A percentile compares a stretch with the other conserved stretches of the same genome.
Conservation (phyloP, 257 asterid genomes). For the Rhazya stricta region DNA sequence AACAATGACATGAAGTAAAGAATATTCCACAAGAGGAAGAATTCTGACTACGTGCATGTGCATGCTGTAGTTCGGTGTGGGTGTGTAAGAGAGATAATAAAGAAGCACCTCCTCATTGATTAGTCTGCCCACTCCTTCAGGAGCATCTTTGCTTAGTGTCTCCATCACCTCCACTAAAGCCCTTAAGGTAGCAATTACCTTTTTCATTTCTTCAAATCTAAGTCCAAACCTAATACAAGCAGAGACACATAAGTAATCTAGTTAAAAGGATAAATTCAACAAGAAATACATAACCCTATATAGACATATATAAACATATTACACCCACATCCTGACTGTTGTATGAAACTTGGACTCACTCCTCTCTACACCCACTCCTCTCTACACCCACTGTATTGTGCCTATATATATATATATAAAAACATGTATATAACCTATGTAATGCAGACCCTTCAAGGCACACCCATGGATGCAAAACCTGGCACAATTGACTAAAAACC, state of each 20-base stretch:
- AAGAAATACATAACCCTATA: neutral
- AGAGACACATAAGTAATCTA: constrained; percentile 21
- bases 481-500: neutral
- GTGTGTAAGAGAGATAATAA: constrained; percentile 14
- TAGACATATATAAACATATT: neutral
- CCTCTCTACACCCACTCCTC: neutral
- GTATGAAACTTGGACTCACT: neutral
- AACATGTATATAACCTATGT: no score
- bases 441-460: neutral
- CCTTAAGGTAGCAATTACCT: constrained; percentile 76
- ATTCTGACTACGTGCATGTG: neutral
- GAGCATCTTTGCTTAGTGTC: constrained; percentile 72
- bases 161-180: constrained; percentile 98
- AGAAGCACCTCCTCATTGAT: constrained; percentile 74
- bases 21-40: neutral
- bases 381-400: neutral
- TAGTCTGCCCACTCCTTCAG: constrained; percentile 70
- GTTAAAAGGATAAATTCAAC: constrained; percentile 1
- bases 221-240: constrained; percentile 48
- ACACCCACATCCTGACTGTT: neutral
- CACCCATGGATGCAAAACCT: neutral
- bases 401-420: no score
- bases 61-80: neutral
- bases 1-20: neutral
- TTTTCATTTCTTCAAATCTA: constrained; percentile 64